These are phyloP conservation scores for Didymella lethalis DNA, from an alignment of 2,329 filamentous ascomycete species.

Conservation along the genomic window DNA sequence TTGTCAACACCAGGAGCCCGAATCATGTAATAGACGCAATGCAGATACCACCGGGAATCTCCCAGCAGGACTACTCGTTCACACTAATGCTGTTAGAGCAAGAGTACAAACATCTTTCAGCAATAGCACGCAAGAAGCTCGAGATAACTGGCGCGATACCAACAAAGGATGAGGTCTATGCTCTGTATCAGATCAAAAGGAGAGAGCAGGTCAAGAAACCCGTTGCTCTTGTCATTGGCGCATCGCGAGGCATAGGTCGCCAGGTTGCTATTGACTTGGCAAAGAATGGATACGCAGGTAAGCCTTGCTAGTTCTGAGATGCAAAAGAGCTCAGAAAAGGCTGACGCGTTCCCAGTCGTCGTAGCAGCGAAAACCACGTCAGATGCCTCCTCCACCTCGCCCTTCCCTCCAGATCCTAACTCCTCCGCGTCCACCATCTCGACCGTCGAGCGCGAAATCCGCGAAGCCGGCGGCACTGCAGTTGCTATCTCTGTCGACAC, in stretches of 20 bases:
- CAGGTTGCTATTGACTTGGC: conserved; percentile 82
- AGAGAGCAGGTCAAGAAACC: conserved; percentile 42
- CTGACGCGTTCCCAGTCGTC: conserved; percentile 60
- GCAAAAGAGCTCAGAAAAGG: background rate
- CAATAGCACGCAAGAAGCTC: conserved; percentile 4
- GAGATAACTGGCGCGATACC: background rate
- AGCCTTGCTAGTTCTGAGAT: conserved; percentile 6
- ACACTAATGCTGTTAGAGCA: conserved; percentile 3
- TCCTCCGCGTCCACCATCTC: conserved; percentile 77
- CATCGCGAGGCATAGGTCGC: conserved; percentile 80
- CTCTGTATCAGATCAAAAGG: conserved; percentile 14
- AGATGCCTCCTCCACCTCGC: conserved; percentile 62
- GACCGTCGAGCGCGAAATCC: conserved; percentile 80
- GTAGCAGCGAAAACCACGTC: conserved; percentile 79
- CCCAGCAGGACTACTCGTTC: conserved; percentile 5
- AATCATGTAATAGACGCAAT: background rate
- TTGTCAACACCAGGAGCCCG: background rate
- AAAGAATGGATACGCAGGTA: conserved; percentile 73
- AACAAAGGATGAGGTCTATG: background rate
- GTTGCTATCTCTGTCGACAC: conserved; percentile 75
- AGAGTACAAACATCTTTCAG: background rate
- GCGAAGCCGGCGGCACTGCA: conserved; percentile 68
- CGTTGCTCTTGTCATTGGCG: conserved; percentile 77
- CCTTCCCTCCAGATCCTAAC: conserved; percentile 80
- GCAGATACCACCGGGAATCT: background rate